phyloP scores from a whole-genome alignment of 768 basidiomycete species.

The Kwoniella sp. region DNA sequence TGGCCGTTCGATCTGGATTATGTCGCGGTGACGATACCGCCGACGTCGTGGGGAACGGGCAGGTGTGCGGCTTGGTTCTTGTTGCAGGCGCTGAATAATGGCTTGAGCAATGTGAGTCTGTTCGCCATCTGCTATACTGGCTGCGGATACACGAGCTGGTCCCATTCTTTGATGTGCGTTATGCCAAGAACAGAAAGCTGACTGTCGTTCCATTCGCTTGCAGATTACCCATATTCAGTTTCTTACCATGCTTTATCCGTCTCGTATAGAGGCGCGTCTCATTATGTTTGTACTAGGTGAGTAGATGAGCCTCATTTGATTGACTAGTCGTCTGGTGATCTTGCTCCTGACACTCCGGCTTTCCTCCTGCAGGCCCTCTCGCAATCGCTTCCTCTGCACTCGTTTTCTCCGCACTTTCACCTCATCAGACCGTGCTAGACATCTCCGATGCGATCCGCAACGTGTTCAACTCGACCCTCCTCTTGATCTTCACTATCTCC shows the following conservation, averaged over 20 bases:
- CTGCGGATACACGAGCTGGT: slow-evolving; percentile 9
- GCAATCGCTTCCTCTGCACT: slow-evolving; percentile 81
- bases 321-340: too few relatives aligned
- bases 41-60: slow-evolving; percentile 67
- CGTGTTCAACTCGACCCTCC: slow-evolving; percentile 94
- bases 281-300: slow-evolving; percentile 80
- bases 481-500: slow-evolving; percentile 85
- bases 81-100: slow-evolving; percentile 82
- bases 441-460: slow-evolving; percentile 79
- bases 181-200: too few relatives aligned
- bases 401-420: slow-evolving; percentile 74
- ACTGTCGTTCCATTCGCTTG: too few relatives aligned
- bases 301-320: too few relatives aligned
- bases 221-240: slow-evolving; percentile 98
- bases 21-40: slow-evolving; percentile 77
- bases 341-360: too few relatives aligned
- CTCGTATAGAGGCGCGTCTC: slow-evolving; percentile 78
- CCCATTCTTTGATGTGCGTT: too few relatives aligned
- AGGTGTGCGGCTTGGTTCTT: slow-evolving; percentile 78
- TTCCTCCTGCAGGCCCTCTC: slow-evolving; percentile 82
- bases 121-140: too few relatives aligned
- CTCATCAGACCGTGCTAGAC: slow-evolving; percentile 58
- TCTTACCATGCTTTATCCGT: slow-evolving; percentile 90
- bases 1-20: slow-evolving; percentile 99
- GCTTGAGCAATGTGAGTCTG: slow-evolving; percentile 74